phyloP scores from a whole-genome alignment of 1,284 basidiomycete genomes.

The Singerocomus inundabilis region DNA sequence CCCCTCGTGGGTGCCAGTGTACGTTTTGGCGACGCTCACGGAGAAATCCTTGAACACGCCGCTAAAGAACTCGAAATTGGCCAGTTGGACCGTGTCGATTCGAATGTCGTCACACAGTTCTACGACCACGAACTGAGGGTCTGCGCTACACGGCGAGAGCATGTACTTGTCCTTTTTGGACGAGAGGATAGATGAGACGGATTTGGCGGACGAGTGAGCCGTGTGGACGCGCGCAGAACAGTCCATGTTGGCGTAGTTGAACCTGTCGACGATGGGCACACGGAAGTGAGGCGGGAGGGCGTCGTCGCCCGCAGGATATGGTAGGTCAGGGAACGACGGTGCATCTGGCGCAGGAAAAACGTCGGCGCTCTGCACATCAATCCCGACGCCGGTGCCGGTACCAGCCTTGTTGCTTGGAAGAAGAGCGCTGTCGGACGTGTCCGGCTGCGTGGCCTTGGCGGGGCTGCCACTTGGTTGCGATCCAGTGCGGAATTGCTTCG shows the following conservation, averaged over 20 bases:
- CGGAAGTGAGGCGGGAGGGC: conserved; percentile 57
- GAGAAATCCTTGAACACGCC: conserved; percentile 93
- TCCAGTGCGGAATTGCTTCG: conserved; percentile 45
- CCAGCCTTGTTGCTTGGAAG: conserved; percentile 15
- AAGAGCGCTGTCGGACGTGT: conserved; percentile 33
- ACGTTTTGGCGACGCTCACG: conserved; percentile 82
- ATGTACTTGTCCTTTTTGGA: conserved; percentile 95
- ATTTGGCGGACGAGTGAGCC: conserved; percentile 81
- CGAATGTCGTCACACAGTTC: conserved; percentile 97
- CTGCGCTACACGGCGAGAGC: conserved; percentile 81
- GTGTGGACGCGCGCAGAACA: conserved; percentile 92
- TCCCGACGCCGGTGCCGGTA: too few relatives aligned
- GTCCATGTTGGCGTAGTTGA: conserved; percentile 93
- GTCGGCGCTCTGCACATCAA: conserved; percentile 10
- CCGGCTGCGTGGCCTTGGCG: conserved; percentile 34
- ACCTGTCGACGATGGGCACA: conserved; percentile 72
- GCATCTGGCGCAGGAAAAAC: conserved; percentile 1
- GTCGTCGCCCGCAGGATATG: conserved; percentile 15
- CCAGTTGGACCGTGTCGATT: conserved; percentile 94
- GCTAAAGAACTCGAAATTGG: conserved; percentile 98
- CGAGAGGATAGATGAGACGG: conserved; percentile 80
- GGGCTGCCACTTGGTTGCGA: conserved; percentile 6
- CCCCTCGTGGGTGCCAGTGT: conserved; percentile 59
- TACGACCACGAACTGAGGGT: conserved; percentile 84
- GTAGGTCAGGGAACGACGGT: conserved; percentile 4